phyloP scores from a whole-genome alignment of 495 filamentous ascomycete species.

The Talaromyces trachyspermus region DNA sequence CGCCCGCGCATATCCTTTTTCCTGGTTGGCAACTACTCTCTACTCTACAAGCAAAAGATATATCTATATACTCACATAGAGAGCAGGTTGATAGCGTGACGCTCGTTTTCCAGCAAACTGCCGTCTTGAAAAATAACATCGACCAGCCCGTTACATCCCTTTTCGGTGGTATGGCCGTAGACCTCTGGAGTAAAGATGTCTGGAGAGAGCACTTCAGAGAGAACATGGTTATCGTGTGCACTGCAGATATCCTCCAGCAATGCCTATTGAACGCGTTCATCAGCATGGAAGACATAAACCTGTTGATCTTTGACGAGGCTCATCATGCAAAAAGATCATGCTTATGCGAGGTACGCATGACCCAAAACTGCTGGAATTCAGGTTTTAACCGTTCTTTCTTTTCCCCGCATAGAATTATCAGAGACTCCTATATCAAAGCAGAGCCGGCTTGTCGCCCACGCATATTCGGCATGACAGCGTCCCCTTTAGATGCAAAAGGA shows the following conservation, averaged over 20 bases:
- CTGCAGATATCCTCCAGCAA: slow-evolving; percentile 75
- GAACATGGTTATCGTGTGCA: slow-evolving; percentile 89
- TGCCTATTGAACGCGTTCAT: slow-evolving; percentile 78
- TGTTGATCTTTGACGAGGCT: slow-evolving; percentile 93
- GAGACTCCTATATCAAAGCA: slow-evolving; percentile 64
- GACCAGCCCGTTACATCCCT: slow-evolving; percentile 72
- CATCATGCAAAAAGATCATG: slow-evolving; percentile 94
- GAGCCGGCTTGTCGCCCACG: slow-evolving; percentile 51
- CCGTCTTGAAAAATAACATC: slow-evolving; percentile 76
- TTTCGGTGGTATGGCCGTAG: slow-evolving; percentile 64
- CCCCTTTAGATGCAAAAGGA: slow-evolving; percentile 79
- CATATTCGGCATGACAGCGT: slow-evolving; percentile 96
- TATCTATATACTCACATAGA: slow-evolving; percentile 5
- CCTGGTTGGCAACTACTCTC: slow-evolving; percentile 43
- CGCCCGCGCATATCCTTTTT: slow-evolving; percentile 72
- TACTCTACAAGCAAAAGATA: not conserved
- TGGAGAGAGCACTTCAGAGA: slow-evolving; percentile 63
- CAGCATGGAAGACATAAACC: slow-evolving; percentile 75
- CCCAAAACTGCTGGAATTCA: not conserved
- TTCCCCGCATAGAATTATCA: slow-evolving; percentile 56
- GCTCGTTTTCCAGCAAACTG: slow-evolving; percentile 83
- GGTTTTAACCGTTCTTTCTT: slow-evolving; percentile 9
- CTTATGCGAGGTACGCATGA: slow-evolving; percentile 61
- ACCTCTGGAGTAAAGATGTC: slow-evolving; percentile 55
- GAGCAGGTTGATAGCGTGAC: slow-evolving; percentile 78